These are phyloP conservation scores for Diplodia mutila DNA, from an alignment of 2,329 filamentous ascomycete genomes.

Conservation along the genomic window DNA sequence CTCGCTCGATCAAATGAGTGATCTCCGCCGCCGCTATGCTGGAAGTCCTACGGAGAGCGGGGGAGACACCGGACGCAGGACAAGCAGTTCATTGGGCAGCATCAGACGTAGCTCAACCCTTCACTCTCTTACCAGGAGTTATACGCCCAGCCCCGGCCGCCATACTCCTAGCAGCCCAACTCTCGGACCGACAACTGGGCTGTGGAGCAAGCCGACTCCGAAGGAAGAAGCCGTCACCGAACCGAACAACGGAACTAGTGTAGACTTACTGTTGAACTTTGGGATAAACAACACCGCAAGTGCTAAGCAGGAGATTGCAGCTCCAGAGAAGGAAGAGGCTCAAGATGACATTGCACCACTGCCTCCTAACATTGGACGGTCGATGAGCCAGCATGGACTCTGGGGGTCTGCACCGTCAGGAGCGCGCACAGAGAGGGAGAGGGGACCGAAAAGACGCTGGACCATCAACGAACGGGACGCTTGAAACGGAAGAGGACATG, in stretches of 20 bases:
- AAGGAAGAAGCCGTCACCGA: conserved; percentile 30
- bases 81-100: conserved; percentile 46
- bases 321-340: conserved; percentile 33
- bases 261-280: conserved; percentile 43
- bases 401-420: conserved; percentile 47
- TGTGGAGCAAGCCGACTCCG: conserved; percentile 45
- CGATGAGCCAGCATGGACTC: conserved; percentile 41
- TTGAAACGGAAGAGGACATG: not conserved
- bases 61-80: conserved; percentile 36
- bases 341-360: conserved; percentile 39
- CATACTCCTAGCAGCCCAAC: conserved; percentile 32
- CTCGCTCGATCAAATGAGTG: conserved; percentile 10
- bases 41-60: conserved; percentile 38
- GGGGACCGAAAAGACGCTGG: conserved; percentile 50
- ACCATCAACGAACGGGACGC: conserved; percentile 36
- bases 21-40: conserved; percentile 30
- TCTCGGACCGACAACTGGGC: conserved; percentile 33
- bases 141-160: conserved; percentile 30
- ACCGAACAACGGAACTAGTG: conserved; percentile 33
- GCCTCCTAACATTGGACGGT: conserved; percentile 30
- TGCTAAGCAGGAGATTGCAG: conserved; percentile 25
- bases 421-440: conserved; percentile 40
- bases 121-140: conserved; percentile 32
- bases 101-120: conserved; percentile 43
- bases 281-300: conserved; percentile 1